A percentile compares a stretch with the other conserved stretches of the same genome.
phyloP scores from a whole-genome alignment of 2,329 filamentous ascomycete species.

The Cercospora janseana region DNA sequence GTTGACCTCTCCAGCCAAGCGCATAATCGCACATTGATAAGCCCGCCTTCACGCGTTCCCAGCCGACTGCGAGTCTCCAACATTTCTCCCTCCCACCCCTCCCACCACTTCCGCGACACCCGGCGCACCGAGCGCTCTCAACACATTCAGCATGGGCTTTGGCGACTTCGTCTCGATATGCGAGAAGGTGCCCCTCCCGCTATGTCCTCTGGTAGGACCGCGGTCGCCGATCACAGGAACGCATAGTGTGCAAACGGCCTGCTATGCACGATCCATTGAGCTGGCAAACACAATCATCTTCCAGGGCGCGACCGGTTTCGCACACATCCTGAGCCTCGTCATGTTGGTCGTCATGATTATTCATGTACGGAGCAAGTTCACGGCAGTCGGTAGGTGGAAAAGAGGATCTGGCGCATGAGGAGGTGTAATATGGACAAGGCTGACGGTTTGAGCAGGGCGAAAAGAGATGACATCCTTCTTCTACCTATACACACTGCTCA shows the following conservation, averaged over 20 bases:
- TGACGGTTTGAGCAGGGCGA: constrained; percentile 50
- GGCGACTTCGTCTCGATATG: constrained; percentile 89
- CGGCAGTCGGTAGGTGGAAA: constrained; percentile 74
- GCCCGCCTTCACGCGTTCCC: background rate
- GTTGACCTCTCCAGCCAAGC: constrained; percentile 9
- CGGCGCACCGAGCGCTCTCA: constrained; percentile 6
- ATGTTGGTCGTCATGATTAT: constrained; percentile 98
- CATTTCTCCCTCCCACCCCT: constrained; percentile 6
- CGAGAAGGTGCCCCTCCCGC: constrained; percentile 75
- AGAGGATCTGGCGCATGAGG: background rate
- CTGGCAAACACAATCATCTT: constrained; percentile 98
- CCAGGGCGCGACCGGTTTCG: constrained; percentile 82
- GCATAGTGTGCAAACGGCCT: constrained; percentile 75
- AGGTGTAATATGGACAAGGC: constrained; percentile 1
- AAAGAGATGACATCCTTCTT: constrained; percentile 86
- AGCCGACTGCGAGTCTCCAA: constrained; percentile 14
- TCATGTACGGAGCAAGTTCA: constrained; percentile 96
- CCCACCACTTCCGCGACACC: constrained; percentile 4
- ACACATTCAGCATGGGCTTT: constrained; percentile 68
- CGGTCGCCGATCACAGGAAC: constrained; percentile 65
- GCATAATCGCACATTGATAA: constrained; percentile 8
- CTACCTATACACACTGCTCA: constrained; percentile 91
- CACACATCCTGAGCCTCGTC: constrained; percentile 83
- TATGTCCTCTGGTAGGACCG: constrained; percentile 82
- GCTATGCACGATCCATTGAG: constrained; percentile 93